Evolutionary conservation across 257 asterid species (phyloP).

Genomic region (Nicotiana benthamiana): DNA sequence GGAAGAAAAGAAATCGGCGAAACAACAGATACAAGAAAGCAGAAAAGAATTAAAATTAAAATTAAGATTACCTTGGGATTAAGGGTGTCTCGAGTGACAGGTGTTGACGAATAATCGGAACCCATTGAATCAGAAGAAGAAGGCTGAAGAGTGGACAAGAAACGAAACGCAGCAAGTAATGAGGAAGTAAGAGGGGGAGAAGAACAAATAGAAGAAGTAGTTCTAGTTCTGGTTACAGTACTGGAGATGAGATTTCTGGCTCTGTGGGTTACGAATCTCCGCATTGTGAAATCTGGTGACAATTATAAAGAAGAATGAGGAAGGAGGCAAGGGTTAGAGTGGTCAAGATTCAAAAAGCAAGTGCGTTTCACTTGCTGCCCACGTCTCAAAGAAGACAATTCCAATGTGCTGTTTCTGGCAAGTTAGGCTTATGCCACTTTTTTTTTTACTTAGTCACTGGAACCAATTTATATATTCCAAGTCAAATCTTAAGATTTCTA

Average conservation of each 20-base stretch:
- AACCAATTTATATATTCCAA: too few species aligned
- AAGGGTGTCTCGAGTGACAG: slow-evolving; percentile 26
- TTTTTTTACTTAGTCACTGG: too few species aligned
- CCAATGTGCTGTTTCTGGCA: not conserved
- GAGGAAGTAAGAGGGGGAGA: slow-evolving; percentile 2
- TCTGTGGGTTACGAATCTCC: slow-evolving; percentile 51
- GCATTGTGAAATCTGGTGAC: slow-evolving; percentile 27
- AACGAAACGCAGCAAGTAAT: slow-evolving; percentile 1
- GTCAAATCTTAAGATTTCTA: too few species aligned
- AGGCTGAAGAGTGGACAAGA: slow-evolving; percentile 5
- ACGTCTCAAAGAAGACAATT: not conserved
- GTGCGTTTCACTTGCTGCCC: not conserved
- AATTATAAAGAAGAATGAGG: not conserved
- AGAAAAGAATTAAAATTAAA: not conserved
- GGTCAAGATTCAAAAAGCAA: not conserved
- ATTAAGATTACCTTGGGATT: slow-evolving; percentile 32
- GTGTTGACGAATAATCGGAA: slow-evolving; percentile 34
- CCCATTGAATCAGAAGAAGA: slow-evolving; percentile 27
- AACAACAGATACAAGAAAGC: not conserved
- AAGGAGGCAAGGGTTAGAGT: not conserved
- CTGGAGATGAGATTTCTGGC: slow-evolving; percentile 27
- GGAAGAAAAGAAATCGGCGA: not conserved
- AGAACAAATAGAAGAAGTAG: slow-evolving; percentile 15
- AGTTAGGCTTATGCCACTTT: too few species aligned
- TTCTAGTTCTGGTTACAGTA: not conserved